A percentile compares a stretch with the other conserved stretches of the same genome.
Evolutionary conservation across 352 stramenopile species (phyloP).

Genomic region (Phytophthora pluvialis): DNA sequence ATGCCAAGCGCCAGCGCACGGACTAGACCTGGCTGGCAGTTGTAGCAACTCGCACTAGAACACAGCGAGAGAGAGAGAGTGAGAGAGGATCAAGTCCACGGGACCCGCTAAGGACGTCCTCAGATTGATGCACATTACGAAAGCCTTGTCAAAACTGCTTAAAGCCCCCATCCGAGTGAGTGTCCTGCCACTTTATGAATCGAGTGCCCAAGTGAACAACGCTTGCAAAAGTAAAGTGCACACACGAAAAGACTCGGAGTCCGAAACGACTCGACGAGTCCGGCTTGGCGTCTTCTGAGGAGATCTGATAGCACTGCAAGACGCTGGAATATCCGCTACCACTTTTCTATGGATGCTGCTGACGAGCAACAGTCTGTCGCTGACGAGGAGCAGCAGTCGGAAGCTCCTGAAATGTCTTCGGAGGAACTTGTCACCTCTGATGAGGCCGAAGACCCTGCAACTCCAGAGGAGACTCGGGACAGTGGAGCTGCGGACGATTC

Average conservation of each 20-base stretch:
- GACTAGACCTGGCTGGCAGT: constrained; percentile 7
- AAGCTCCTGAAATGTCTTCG: constrained; percentile 2
- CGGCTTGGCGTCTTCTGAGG: constrained; percentile 12
- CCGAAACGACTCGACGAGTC: constrained; percentile 21
- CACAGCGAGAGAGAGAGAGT: constrained; percentile 4
- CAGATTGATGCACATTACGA: constrained; percentile 30
- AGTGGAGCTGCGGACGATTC: background rate
- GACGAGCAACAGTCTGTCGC: constrained; percentile 16
- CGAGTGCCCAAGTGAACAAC: background rate
- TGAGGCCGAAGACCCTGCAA: constrained; percentile 25
- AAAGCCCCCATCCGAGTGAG: background rate
- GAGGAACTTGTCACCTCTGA: constrained; percentile 11
- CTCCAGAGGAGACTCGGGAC: constrained; percentile 12
- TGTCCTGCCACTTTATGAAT: too few relatives aligned
- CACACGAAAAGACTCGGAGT: constrained; percentile 2
- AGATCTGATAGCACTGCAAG: background rate
- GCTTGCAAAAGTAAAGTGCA: constrained; percentile 2
- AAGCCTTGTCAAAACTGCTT: constrained; percentile 16
- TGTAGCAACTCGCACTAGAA: constrained; percentile 20
- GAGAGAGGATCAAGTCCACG: constrained; percentile 8
- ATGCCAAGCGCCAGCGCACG: constrained; percentile 42
- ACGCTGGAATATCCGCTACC: background rate
- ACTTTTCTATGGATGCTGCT: constrained; percentile 20
- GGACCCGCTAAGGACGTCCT: constrained; percentile 12
- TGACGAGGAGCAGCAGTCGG: constrained; percentile 12